phyloP scores from a whole-genome alignment of 768 basidiomycete species.

The Agaricus sinodeliciosus region DNA sequence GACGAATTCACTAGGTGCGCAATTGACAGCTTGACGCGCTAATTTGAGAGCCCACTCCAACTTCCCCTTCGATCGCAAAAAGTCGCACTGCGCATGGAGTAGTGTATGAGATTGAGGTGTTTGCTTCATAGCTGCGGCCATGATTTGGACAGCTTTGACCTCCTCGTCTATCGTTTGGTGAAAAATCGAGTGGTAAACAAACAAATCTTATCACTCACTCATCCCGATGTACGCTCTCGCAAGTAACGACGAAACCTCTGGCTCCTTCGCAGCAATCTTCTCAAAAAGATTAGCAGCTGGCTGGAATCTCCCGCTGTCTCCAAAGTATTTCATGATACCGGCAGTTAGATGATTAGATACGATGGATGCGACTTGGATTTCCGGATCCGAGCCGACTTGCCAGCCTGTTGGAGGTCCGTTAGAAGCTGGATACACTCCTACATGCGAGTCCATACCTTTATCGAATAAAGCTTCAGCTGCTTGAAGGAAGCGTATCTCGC shows the following conservation, averaged over 20 bases:
- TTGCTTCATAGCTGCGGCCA: constrained; percentile 73
- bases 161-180: constrained; percentile 69
- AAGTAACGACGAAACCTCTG: constrained; percentile 83
- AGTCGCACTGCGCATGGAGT: constrained; percentile 92
- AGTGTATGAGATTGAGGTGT: constrained; percentile 92
- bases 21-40: constrained; percentile 93
- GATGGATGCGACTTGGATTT: constrained; percentile 95
- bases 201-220: constrained; percentile 54
- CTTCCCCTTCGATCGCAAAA: constrained; percentile 81
- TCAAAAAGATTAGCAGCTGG: constrained; percentile 92
- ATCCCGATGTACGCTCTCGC: constrained; percentile 93
- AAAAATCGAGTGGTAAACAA: not conserved
- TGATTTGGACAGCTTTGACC: constrained; percentile 95
- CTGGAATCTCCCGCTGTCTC: constrained; percentile 82
- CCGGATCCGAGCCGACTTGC: constrained; percentile 98
- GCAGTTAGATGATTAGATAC: constrained; percentile 96
- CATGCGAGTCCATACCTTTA: constrained; percentile 45
- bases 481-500: constrained; percentile 85
- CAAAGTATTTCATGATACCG: constrained; percentile 95
- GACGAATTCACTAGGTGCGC: constrained; percentile 96
- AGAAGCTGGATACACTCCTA: not conserved
- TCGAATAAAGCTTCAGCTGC: constrained; percentile 84
- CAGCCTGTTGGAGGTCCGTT: constrained; percentile 52
- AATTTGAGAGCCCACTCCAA: constrained; percentile 86
- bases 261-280: constrained; percentile 77